Evolutionary conservation across 2,329 filamentous ascomycete species (phyloP).

Genomic region (Huntiella moniliformis): DNA sequence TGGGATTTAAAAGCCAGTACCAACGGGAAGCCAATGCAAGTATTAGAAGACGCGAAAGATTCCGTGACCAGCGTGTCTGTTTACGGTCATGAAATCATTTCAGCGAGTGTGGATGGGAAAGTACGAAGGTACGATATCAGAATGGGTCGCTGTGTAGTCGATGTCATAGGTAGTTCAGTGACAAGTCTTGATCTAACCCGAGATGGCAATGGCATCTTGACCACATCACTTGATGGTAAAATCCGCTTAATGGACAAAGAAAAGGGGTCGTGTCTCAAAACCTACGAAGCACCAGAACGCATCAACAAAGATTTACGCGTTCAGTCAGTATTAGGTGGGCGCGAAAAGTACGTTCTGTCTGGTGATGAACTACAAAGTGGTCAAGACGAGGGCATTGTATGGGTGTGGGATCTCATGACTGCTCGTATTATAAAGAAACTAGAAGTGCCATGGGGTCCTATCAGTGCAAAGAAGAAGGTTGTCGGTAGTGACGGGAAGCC

Average conservation of each 20-base stretch:
- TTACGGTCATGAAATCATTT: constrained; percentile 39
- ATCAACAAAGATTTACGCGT: constrained; percentile 55
- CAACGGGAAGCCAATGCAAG: constrained; percentile 46
- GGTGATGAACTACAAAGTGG: constrained; percentile 48
- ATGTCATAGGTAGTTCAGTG: constrained; percentile 52
- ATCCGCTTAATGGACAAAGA: constrained; percentile 65
- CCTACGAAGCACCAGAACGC: constrained; percentile 40
- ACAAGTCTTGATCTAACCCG: constrained; percentile 54
- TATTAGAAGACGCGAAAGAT: constrained; percentile 54
- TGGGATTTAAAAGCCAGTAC: constrained; percentile 47
- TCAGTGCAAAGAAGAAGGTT: constrained; percentile 30
- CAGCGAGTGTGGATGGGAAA: constrained; percentile 68
- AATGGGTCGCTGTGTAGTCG: constrained; percentile 49
- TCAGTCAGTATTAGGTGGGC: constrained; percentile 53
- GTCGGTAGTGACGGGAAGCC: constrained; percentile 42
- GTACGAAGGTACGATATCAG: constrained; percentile 69
- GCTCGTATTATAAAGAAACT: constrained; percentile 50
- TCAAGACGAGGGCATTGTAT: constrained; percentile 33
- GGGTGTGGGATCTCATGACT: constrained; percentile 70
- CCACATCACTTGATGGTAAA: constrained; percentile 56
- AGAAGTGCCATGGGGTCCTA: constrained; percentile 35
- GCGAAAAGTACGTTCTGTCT: constrained; percentile 59
- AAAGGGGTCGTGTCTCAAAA: constrained; percentile 53
- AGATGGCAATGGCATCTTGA: constrained; percentile 57
- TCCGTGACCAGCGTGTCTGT: constrained; percentile 36